Conservation (phyloP, 2,329 filamentous ascomycete genomes). For the Coleophoma crateriformis region DNA sequence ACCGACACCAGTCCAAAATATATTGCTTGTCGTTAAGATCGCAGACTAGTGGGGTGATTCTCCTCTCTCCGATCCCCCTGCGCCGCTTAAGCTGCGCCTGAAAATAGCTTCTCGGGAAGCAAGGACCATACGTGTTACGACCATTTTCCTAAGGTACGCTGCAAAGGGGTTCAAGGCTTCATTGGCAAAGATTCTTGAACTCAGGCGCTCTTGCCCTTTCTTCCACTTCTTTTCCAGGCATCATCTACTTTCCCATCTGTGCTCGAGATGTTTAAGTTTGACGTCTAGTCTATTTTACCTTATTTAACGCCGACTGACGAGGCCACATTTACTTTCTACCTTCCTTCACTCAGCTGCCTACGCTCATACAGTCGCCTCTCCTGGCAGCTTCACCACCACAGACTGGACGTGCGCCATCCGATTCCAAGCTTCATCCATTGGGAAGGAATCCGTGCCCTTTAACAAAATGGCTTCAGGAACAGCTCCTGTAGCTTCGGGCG, state of each 20-base stretch:
- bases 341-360: neutral
- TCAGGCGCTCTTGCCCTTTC: no score
- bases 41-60: no score
- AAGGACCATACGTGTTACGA: neutral
- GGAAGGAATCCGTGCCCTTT: neutral
- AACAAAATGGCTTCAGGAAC: slow-evolving; percentile 33
- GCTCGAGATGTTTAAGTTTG: neutral
- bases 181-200: no score
- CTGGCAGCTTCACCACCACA: neutral
- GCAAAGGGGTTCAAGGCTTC: no score
- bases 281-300: neutral
- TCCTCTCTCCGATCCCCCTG: no score
- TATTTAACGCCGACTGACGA: neutral
- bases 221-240: no score
- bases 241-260: neutral
- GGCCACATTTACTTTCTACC: neutral
- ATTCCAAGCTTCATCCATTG: neutral
- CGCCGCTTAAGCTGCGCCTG: no score
- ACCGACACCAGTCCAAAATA: no score
- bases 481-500: slow-evolving; percentile 53
- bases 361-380: neutral
- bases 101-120: neutral
- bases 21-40: no score
- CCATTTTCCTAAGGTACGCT: neutral
- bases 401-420: neutral